Evolutionary conservation across 2,329 filamentous ascomycete genomes (phyloP).

Genomic region (Emergomyces orientalis): DNA sequence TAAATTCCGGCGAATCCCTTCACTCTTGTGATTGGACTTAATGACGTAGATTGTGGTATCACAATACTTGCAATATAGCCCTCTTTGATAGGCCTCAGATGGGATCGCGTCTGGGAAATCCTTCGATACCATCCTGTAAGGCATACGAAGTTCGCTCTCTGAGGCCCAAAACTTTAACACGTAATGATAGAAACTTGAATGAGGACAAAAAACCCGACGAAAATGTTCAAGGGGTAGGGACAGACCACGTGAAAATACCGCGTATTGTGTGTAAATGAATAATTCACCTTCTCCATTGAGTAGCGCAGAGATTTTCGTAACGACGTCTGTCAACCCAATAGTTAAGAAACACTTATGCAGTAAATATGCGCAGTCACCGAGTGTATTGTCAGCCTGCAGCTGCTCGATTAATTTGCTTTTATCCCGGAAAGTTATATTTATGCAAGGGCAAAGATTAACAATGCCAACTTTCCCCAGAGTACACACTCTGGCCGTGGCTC

Average conservation of each 20-base stretch:
- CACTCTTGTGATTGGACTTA: neutral
- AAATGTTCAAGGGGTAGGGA: neutral
- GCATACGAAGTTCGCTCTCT: neutral
- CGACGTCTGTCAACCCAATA: neutral
- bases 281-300: neutral
- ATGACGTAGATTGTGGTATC: conserved; percentile 3
- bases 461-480: conserved; percentile 1
- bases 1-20: neutral
- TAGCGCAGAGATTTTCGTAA: neutral
- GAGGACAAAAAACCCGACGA: neutral
- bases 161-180: neutral
- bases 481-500: neutral
- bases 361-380: neutral
- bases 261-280: conserved; percentile 1
- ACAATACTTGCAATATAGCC: conserved; percentile 3
- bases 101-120: neutral
- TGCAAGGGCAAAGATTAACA: conserved; percentile 4
- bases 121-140: neutral
- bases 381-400: neutral
- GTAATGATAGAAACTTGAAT: neutral
- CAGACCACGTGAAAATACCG: neutral
- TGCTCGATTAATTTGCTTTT: neutral
- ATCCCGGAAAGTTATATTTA: neutral
- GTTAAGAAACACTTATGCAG: neutral
- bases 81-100: neutral